Percentiles rank a stretch among this genome's conserved stretches.
Conservation (phyloP, 1,139 yeast species). For the Yamadazyma atlantica region DNA sequence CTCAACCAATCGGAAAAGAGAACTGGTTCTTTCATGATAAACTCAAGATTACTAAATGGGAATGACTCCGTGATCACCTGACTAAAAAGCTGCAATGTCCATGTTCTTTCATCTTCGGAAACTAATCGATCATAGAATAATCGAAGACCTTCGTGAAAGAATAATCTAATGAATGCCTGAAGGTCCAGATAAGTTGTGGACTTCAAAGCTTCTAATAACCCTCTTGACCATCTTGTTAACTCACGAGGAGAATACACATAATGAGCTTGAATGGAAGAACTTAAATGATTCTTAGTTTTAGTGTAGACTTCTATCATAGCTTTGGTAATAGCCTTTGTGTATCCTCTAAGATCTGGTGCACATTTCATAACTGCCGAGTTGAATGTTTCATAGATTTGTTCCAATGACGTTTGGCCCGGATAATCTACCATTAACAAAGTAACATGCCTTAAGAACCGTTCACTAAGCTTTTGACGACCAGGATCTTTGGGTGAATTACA, state of each 20-base stretch:
- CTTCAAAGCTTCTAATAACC: slow-evolving; percentile 61
- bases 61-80: slow-evolving; percentile 41
- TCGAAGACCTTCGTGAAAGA: slow-evolving; percentile 83
- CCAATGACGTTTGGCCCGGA: slow-evolving; percentile 66
- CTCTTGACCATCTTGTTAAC: slow-evolving; percentile 83
- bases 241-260: slow-evolving; percentile 90
- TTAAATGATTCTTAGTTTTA: slow-evolving; percentile 40
- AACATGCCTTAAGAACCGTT: slow-evolving; percentile 70
- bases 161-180: slow-evolving; percentile 55
- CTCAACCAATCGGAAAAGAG: slow-evolving; percentile 77
- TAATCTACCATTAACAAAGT: slow-evolving; percentile 75
- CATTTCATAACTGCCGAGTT: slow-evolving; percentile 57
- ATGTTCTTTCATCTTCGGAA: slow-evolving; percentile 42
- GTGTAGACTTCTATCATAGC: slow-evolving; percentile 70
- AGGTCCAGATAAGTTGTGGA: slow-evolving; percentile 34
- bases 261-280: slow-evolving; percentile 39
- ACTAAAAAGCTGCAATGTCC: slow-evolving; percentile 51
- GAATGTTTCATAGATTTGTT: slow-evolving; percentile 66
- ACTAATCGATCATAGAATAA: slow-evolving; percentile 75
- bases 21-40: slow-evolving; percentile 49
- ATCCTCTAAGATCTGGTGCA: slow-evolving; percentile 63
- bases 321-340: slow-evolving; percentile 49
- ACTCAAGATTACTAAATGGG: slow-evolving; percentile 41
- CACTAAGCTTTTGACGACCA: slow-evolving; percentile 62
- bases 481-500: slow-evolving; percentile 87